Evolutionary conservation across 805 yeast species (phyloP).

Genomic region (Zygoascus biomembranicola): DNA sequence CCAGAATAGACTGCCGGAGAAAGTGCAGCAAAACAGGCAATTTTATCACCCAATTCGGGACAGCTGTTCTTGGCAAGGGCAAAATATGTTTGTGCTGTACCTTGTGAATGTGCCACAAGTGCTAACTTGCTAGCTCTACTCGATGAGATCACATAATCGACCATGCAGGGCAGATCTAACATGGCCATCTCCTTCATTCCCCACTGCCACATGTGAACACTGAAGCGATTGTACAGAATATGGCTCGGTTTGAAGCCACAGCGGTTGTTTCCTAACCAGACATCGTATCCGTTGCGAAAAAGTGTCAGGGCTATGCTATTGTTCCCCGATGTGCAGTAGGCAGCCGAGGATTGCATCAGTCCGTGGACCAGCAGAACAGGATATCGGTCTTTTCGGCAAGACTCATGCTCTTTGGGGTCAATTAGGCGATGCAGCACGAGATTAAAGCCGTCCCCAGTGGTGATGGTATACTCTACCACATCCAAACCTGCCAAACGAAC

Average conservation of each 20-base stretch:
- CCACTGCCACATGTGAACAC: conserved; percentile 83
- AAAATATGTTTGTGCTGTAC: conserved; percentile 78
- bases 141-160: conserved; percentile 46
- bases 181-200: conserved; percentile 75
- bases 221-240: conserved; percentile 31
- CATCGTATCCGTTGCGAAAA: conserved; percentile 59
- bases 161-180: conserved; percentile 66
- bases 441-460: conserved; percentile 74
- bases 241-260: conserved; percentile 78
- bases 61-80: conserved; percentile 45
- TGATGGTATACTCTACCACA: conserved; percentile 48
- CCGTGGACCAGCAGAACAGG: conserved; percentile 85
- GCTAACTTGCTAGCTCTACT: conserved; percentile 37
- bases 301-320: conserved; percentile 61
- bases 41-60: conserved; percentile 39
- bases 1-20: conserved; percentile 95
- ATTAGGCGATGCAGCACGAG: conserved; percentile 57
- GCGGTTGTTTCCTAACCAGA: conserved; percentile 88
- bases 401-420: conserved; percentile 35
- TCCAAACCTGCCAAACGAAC: conserved; percentile 52
- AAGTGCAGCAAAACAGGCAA: conserved; percentile 64
- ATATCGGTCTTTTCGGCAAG: conserved; percentile 28
- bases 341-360: conserved; percentile 75
- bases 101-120: conserved; percentile 83
- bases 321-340: conserved; percentile 75